Evolutionary conservation across 1,139 yeast genomes (phyloP).

Genomic region (Citeromyces hawaiiensis): DNA sequence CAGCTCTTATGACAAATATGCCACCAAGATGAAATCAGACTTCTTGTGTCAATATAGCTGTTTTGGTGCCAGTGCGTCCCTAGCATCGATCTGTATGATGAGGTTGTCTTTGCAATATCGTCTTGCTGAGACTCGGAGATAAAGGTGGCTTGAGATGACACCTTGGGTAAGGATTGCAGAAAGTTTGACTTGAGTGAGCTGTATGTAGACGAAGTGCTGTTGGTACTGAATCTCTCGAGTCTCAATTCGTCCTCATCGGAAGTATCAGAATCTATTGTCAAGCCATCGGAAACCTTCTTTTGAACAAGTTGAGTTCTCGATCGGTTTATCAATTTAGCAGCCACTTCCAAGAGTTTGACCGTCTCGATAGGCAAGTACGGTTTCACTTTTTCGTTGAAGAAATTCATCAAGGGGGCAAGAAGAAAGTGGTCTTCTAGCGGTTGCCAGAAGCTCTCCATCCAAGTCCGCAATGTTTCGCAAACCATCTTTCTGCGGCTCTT

Average conservation of each 20-base stretch:
- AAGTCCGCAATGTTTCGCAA: slow-evolving; percentile 54
- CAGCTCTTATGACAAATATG: slow-evolving; percentile 19
- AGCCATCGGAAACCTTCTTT: slow-evolving; percentile 18
- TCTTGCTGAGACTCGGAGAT: background rate
- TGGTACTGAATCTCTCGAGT: slow-evolving; percentile 30
- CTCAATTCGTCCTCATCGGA: slow-evolving; percentile 30
- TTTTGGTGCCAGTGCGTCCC: slow-evolving; percentile 29
- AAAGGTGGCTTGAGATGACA: background rate
- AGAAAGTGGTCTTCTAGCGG: slow-evolving; percentile 40
- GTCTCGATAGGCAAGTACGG: slow-evolving; percentile 48
- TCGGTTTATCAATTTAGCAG: slow-evolving; percentile 33
- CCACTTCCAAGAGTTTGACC: slow-evolving; percentile 43
- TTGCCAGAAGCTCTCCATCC: slow-evolving; percentile 89
- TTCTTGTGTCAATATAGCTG: slow-evolving; percentile 13
- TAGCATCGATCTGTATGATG: slow-evolving; percentile 36
- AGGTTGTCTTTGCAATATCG: slow-evolving; percentile 18
- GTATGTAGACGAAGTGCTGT: slow-evolving; percentile 6
- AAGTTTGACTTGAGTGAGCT: slow-evolving; percentile 18
- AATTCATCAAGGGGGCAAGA: slow-evolving; percentile 58
- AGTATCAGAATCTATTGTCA: slow-evolving; percentile 12
- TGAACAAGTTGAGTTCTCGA: slow-evolving; percentile 26
- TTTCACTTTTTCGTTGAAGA: slow-evolving; percentile 62
- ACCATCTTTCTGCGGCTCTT: slow-evolving; percentile 57
- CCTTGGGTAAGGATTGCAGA: background rate
- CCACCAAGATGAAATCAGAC: slow-evolving; percentile 22